Conservation (phyloP, 129 eudicot species). For the sunflower (Helianthus annuus) region HanXRQr2.0-SUNRISE NC_035437.2:19251286-19251785, state of each 20-base stretch:
- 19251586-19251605: constrained; percentile 13
- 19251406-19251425: constrained; percentile 48
- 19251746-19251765: constrained; percentile 23
- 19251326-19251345: constrained; percentile 66
- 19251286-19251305: neutral
- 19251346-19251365: constrained; percentile 78
- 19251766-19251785: neutral
- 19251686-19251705: neutral
- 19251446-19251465: constrained; percentile 38
- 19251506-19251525: neutral
- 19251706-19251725: constrained; percentile 18
- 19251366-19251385: constrained; percentile 60
- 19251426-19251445: constrained; percentile 41
- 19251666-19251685: neutral
- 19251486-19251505: neutral
- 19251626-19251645: constrained; percentile 12
- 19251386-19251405: constrained; percentile 46
- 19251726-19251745: constrained; percentile 20
- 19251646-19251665: constrained; percentile 13
- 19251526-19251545: constrained; percentile 52
- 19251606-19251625: neutral
- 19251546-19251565: constrained; percentile 61
- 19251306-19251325: constrained; percentile 44
- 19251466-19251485: constrained; percentile 3
- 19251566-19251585: constrained; percentile 32